Percentiles rank a stretch among this genome's conserved stretches.
phyloP scores from a whole-genome alignment of 1,284 basidiomycete genomes.

The Thecaphora thlaspeos region DNA sequence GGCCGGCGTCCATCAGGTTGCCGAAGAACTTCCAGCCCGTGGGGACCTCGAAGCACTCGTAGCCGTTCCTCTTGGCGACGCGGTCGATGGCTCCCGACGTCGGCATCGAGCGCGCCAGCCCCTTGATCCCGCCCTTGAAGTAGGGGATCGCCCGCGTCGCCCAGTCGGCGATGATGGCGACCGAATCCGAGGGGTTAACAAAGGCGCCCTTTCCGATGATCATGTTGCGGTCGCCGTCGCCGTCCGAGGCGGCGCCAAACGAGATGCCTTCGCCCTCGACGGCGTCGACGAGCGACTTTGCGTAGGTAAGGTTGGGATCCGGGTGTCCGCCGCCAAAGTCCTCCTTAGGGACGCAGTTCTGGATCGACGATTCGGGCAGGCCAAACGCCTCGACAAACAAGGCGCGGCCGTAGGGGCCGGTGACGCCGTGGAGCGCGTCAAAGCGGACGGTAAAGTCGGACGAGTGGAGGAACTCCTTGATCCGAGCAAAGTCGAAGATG shows the following conservation, averaged over 20 bases:
- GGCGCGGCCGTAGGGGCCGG: conserved; percentile 89
- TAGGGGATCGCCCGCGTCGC: conserved; percentile 88
- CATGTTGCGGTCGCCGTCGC: conserved; percentile 98
- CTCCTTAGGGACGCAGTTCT: conserved; percentile 86
- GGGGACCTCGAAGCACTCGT: conserved; percentile 93
- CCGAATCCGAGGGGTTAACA: conserved; percentile 94
- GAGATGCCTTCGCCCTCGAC: conserved; percentile 83
- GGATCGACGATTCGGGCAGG: conserved; percentile 75
- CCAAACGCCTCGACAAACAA: conserved; percentile 84
- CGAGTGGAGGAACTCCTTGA: conserved; percentile 81
- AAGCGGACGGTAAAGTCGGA: conserved; percentile 78
- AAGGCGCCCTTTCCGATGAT: conserved; percentile 98
- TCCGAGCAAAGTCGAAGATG: conserved; percentile 93
- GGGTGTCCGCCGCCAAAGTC: conserved; percentile 98
- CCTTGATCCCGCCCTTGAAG: conserved; percentile 88
- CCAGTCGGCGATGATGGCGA: conserved; percentile 99
- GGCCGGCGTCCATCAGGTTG: conserved; percentile 97
- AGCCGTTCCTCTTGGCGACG: conserved; percentile 89
- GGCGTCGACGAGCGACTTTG: conserved; percentile 85
- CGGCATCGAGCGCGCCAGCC: conserved; percentile 93
- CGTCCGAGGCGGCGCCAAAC: conserved; percentile 95
- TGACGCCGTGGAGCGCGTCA: conserved; percentile 94
- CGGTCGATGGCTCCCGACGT: conserved; percentile 95
- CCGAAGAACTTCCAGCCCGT: conserved; percentile 99
- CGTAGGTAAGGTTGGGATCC: conserved; percentile 97